Percentiles rank a stretch among this genome's conserved stretches.
These are phyloP conservation scores for Fusarium subtropicale DNA, from an alignment of 2,329 filamentous ascomycete species.

Conservation along the genomic window DNA sequence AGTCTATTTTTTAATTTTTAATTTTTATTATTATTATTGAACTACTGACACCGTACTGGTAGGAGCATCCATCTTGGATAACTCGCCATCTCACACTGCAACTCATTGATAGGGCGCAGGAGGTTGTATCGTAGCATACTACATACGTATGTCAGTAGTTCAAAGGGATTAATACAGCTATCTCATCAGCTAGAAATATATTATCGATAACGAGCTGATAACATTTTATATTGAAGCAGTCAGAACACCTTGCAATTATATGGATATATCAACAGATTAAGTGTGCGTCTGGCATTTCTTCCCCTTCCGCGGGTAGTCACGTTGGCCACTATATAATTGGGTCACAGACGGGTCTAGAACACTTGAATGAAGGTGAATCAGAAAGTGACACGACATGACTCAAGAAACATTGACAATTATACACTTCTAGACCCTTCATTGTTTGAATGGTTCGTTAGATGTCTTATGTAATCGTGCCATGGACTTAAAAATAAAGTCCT, in stretches of 20 bases:
- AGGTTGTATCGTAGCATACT: too few species aligned
- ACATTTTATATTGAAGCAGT: not conserved
- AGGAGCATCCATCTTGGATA: too few species aligned
- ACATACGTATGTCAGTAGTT: too few species aligned
- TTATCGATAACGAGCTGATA: fast-evolving
- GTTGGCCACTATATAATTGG: not conserved
- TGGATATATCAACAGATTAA: not conserved
- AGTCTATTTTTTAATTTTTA: too few species aligned
- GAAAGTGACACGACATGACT: not conserved
- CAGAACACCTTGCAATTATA: not conserved
- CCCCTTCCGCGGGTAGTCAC: too few species aligned
- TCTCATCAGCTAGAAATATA: not conserved
- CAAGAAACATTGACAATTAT: not conserved
- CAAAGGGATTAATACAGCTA: too few species aligned
- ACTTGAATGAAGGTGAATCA: not conserved
- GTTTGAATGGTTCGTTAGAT: too few species aligned
- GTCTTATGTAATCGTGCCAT: not conserved
- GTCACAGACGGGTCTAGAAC: not conserved
- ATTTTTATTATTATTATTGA: too few species aligned
- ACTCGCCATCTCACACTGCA: too few species aligned
- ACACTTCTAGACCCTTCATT: not conserved
- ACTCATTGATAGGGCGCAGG: too few species aligned
- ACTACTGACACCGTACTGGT: too few species aligned
- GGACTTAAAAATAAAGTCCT: not conserved
- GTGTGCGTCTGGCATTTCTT: not conserved